Conservation (phyloP, 305 asterid genomes). For the Solanum hybrid region DNA sequence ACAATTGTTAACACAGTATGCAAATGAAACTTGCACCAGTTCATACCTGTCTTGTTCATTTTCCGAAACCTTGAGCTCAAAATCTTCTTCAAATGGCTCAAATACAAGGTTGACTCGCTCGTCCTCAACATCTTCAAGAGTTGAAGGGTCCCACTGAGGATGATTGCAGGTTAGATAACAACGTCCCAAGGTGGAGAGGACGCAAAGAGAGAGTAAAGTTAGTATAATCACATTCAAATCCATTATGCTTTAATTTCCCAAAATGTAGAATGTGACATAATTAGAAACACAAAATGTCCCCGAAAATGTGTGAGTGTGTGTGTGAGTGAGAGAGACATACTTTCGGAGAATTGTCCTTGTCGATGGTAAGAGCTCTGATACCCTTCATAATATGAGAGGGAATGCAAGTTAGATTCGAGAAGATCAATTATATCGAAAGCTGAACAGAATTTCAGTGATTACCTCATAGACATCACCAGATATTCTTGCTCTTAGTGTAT, state of each 20-base stretch:
- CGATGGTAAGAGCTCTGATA: constrained; percentile 74
- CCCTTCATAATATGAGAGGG: constrained; percentile 34
- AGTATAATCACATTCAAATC: neutral
- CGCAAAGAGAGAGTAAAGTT: neutral
- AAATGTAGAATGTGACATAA: neutral
- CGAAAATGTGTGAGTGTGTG: neutral
- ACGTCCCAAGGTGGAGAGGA: neutral
- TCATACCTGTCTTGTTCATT: constrained; percentile 57
- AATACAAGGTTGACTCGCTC: constrained; percentile 41
- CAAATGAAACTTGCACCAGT: neutral
- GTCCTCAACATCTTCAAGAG: constrained; percentile 40
- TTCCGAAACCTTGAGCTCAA: constrained; percentile 68
- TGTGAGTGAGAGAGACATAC: constrained; percentile 25
- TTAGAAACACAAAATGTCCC: neutral
- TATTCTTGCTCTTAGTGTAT: constrained; percentile 45
- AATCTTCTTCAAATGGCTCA: constrained; percentile 52
- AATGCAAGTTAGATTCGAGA: neutral
- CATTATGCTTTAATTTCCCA: neutral
- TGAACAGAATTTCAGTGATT: neutral
- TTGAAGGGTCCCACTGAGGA: constrained; percentile 68
- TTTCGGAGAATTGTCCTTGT: constrained; percentile 82
- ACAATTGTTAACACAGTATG: neutral
- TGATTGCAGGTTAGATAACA: constrained; percentile 3
- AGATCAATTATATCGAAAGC: neutral
- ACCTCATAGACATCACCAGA: constrained; percentile 92